Evolutionary conservation across 2,329 filamentous ascomycete genomes (phyloP).

Genomic region (Emergomyces pasteurianus): DNA sequence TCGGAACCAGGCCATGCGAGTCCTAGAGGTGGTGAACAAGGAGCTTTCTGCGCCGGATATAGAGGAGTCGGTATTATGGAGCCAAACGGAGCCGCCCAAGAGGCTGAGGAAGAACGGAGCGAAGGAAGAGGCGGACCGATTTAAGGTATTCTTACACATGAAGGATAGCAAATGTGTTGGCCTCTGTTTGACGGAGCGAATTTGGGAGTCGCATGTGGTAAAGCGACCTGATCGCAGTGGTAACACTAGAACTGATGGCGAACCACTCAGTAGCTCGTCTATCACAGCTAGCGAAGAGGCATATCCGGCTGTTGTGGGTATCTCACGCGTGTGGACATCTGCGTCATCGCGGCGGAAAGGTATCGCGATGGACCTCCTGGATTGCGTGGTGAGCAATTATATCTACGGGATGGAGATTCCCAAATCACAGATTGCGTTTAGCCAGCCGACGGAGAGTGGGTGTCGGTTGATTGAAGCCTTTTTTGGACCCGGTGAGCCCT

Average conservation of each 20-base stretch:
- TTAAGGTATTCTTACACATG: slow-evolving; percentile 51
- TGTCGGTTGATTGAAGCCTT: slow-evolving; percentile 46
- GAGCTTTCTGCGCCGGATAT: slow-evolving; percentile 52
- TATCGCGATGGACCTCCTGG: slow-evolving; percentile 46
- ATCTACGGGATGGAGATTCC: slow-evolving; percentile 44
- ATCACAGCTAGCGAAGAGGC: slow-evolving; percentile 34
- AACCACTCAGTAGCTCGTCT: slow-evolving; percentile 24
- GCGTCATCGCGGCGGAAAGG: slow-evolving; percentile 44
- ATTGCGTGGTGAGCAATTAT: slow-evolving; percentile 44
- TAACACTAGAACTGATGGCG: slow-evolving; percentile 8
- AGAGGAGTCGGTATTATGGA: slow-evolving; percentile 46
- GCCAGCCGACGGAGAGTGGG: slow-evolving; percentile 53
- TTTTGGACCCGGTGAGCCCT: slow-evolving; percentile 43
- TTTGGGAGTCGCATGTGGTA: slow-evolving; percentile 44
- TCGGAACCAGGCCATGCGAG: slow-evolving; percentile 42
- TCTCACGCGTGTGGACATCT: slow-evolving; percentile 56
- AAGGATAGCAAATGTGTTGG: slow-evolving; percentile 51
- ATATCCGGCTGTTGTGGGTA: slow-evolving; percentile 43
- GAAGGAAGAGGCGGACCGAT: slow-evolving; percentile 35
- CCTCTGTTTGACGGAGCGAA: slow-evolving; percentile 49
- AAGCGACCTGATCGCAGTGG: slow-evolving; percentile 17
- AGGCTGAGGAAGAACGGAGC: slow-evolving; percentile 21
- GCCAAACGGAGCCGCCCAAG: slow-evolving; percentile 31
- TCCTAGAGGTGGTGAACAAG: slow-evolving; percentile 50
- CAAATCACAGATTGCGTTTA: slow-evolving; percentile 49